Evolutionary conservation across 495 filamentous ascomycete genomes (phyloP), one percentile per base, ranked within the genome.

Genomic region (Filosporella fistucella): DNA sequence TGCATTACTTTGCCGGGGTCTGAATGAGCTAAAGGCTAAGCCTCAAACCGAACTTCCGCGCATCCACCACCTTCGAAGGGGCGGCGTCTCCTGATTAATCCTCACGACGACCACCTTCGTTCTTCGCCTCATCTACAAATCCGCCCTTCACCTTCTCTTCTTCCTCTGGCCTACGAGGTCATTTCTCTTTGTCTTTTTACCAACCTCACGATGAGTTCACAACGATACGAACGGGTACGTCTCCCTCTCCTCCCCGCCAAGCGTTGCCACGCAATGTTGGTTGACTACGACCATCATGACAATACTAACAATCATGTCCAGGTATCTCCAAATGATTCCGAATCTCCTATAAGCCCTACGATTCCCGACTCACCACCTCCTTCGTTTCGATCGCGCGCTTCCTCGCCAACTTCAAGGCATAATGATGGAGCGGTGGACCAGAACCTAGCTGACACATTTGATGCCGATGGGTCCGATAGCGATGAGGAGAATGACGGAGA

Each of bases 401-500:
- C 88, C 1, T 95, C 90, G 6, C 77, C 53, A 13, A 58, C 51
- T 10, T 48, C 48, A 7, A 17, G 55, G 32, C 42, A 51, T 26
- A 54, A 72, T 34, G 58, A 72, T 35, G 59, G 63, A 25, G 72
- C 81, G 43, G 81, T 88, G 20, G 83, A 94, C 51, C 71, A 84
- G 51, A 85, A 84, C 3, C 74, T 96, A 30, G 89, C 85, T 45
- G 93, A 97, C 63, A 89, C 93, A 1, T 98, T 98, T 62, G 91
- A 85, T 58, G 77, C 77, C 49, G 82, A 84, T 56, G 85, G 66
- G 29, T 86, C 83, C 44, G 84, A 86, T 37, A 82, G 77, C 50
- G 82, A 86, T 51, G 80, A 81, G 20, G 86, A 89, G 41, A 74
- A 83, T 58, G 74, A 78, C 46, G 75, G 81, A 35, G 91, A 95